Evolutionary conservation across 2,329 filamentous ascomycete genomes (phyloP).

Genomic region (Pezicula neosporulosa): DNA sequence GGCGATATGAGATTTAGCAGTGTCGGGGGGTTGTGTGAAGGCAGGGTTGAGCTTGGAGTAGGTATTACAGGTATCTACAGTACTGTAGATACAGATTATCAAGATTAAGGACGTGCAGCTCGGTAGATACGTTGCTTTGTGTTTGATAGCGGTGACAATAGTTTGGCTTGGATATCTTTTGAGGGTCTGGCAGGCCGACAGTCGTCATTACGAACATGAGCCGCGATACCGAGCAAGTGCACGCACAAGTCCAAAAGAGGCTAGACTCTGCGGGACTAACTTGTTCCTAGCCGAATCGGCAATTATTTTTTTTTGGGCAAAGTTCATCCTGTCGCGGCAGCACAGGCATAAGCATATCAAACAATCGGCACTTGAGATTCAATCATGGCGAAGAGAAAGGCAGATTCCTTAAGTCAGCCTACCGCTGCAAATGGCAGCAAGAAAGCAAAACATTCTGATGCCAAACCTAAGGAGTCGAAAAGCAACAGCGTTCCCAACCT

Average conservation of each 20-base stretch:
- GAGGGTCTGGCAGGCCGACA: background rate
- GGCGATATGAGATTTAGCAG: constrained; percentile 4
- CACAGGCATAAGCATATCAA: background rate
- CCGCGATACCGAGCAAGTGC: background rate
- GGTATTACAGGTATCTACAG: background rate
- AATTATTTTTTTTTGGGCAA: background rate
- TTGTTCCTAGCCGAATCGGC: background rate
- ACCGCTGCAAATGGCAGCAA: constrained; percentile 17
- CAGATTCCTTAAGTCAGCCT: constrained; percentile 19
- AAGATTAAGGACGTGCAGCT: too few relatives aligned
- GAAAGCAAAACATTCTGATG: constrained; percentile 23
- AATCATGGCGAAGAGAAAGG: constrained; percentile 29
- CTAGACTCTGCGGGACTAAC: background rate
- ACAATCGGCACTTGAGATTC: background rate
- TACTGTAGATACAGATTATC: background rate
- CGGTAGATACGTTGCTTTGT: background rate
- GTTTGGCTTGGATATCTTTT: background rate
- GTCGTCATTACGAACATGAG: too few relatives aligned
- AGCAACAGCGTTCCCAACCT: constrained; percentile 9
- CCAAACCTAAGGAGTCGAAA: constrained; percentile 7
- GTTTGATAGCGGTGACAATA: too few relatives aligned
- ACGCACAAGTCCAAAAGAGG: background rate
- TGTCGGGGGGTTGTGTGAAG: background rate
- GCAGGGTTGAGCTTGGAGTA: background rate
- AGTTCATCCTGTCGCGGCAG: too few relatives aligned